Evolutionary conservation across 345 rosid species (phyloP).

Genomic region (Lenwebbia sp.): DNA sequence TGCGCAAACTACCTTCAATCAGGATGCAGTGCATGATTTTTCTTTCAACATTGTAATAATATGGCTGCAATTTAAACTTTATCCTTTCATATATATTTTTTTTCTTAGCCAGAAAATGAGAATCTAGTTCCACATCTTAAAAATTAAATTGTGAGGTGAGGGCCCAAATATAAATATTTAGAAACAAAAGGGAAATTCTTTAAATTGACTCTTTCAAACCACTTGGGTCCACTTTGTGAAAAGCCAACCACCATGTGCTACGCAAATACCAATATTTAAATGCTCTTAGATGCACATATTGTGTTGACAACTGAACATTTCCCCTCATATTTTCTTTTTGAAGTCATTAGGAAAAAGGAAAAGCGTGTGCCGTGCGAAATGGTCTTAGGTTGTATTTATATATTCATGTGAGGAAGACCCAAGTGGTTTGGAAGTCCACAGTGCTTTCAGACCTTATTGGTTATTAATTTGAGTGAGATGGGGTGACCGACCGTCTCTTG

Average conservation of each 20-base stretch:
- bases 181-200: background rate
- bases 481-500: background rate
- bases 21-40: background rate
- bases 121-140: background rate
- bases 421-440: background rate
- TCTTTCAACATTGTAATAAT: background rate
- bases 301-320: background rate
- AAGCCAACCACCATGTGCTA: background rate
- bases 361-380: background rate
- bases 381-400: background rate
- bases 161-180: background rate
- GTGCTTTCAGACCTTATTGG: background rate
- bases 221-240: background rate
- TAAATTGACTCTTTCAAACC: background rate
- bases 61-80: background rate
- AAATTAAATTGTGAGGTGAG: background rate
- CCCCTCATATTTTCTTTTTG: background rate
- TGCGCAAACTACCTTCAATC: background rate
- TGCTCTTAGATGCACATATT: background rate
- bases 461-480: background rate
- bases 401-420: background rate
- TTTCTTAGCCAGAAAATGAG: background rate
- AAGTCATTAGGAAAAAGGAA: background rate
- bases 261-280: background rate
- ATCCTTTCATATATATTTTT: background rate